Conservation (phyloP, 352 stramenopile genomes). For the Blastocystis sp. region DNA sequence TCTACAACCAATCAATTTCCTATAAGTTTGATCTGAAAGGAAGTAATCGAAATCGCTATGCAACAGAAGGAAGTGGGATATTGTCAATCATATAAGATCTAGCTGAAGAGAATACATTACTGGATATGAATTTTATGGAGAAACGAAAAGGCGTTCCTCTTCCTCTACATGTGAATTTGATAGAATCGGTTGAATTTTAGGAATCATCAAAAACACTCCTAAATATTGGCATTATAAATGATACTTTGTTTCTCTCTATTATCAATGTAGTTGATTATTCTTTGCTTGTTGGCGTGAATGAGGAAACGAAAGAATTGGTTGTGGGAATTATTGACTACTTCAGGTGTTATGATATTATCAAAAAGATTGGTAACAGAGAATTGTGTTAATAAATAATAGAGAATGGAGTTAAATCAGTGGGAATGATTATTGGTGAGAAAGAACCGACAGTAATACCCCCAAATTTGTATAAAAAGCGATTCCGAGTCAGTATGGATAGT, state of each 20-base stretch:
- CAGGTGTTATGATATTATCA: conserved; percentile 58
- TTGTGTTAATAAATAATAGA: conserved; percentile 4
- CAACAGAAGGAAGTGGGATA: conserved; percentile 22
- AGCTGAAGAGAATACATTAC: conserved; percentile 48
- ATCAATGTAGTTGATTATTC: conserved; percentile 68
- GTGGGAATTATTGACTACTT: conserved; percentile 68
- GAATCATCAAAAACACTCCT: conserved; percentile 51
- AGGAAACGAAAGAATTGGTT: conserved; percentile 64
- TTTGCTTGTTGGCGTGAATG: conserved; percentile 57
- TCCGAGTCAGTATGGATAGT: conserved; percentile 58
- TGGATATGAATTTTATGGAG: conserved; percentile 69
- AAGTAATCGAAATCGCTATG: conserved; percentile 65
- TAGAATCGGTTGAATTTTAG: neutral
- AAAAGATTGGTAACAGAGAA: conserved; percentile 54
- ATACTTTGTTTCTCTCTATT: conserved; percentile 53
- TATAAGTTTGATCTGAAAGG: conserved; percentile 67
- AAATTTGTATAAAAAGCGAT: conserved; percentile 58
- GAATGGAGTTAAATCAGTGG: conserved; percentile 61
- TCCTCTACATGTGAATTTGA: conserved; percentile 7
- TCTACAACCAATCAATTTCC: conserved; percentile 51
- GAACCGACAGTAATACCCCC: conserved; percentile 54
- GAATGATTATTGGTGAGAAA: conserved; percentile 65
- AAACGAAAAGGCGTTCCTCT: conserved; percentile 59
- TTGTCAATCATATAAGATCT: neutral
- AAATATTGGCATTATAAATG: conserved; percentile 55